Evolutionary conservation across 2,329 filamentous ascomycete genomes (phyloP).

Genomic region (Ascocoryne sarcoides): DNA sequence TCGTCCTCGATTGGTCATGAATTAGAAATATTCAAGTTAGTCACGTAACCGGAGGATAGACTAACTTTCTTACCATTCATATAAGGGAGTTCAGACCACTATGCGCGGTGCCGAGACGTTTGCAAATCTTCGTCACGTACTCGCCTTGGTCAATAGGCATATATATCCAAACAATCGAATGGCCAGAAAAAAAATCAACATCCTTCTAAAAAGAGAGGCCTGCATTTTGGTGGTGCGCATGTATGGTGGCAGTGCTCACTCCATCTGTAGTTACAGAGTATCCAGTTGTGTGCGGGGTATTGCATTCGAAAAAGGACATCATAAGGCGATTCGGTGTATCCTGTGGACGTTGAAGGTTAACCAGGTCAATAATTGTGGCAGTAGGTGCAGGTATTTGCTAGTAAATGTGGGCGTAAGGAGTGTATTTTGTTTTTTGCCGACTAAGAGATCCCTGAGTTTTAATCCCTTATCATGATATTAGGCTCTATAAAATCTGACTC

Average conservation of each 20-base stretch:
- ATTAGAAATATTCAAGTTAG: conserved; percentile 1
- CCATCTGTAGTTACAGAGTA: conserved; percentile 2
- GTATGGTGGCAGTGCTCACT: conserved; percentile 1
- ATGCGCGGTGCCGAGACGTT: not conserved
- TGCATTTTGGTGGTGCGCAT: not conserved
- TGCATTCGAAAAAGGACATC: conserved; percentile 4
- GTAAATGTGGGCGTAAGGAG: not conserved
- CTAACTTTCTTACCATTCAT: conserved; percentile 2
- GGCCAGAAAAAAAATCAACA: no score
- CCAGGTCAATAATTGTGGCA: conserved; percentile 1
- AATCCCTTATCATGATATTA: conserved; percentile 1
- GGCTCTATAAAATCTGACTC: not conserved
- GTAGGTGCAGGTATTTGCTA: not conserved
- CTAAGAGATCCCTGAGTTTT: conserved; percentile 1
- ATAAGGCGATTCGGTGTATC: not conserved
- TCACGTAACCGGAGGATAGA: not conserved
- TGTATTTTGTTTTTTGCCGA: not conserved
- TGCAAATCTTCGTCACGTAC: conserved; percentile 2
- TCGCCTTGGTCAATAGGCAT: conserved; percentile 2
- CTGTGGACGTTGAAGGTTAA: not conserved
- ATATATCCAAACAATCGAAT: conserved; percentile 2
- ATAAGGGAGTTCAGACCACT: not conserved
- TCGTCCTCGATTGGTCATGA: conserved; percentile 1
- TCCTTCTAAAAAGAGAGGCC: conserved; percentile 2
- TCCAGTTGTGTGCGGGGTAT: conserved; percentile 1